These are phyloP conservation scores for Corynascus novoguineensis DNA, from an alignment of 495 filamentous ascomycete genomes.

Conservation along the genomic window DNA sequence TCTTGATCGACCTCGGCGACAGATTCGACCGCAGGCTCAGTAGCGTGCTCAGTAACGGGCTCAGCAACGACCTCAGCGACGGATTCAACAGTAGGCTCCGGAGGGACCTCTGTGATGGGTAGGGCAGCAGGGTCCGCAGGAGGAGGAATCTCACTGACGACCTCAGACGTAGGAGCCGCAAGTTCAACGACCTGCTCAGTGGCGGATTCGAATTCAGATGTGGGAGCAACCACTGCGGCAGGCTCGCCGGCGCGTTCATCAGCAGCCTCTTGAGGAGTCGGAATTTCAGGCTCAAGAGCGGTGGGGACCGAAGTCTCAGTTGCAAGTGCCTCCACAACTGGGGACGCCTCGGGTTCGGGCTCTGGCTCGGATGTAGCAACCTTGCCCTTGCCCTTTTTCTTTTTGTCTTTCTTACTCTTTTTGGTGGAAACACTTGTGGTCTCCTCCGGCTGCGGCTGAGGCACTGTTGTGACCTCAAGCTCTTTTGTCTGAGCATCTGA, in stretches of 20 bases:
- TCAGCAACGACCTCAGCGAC: not conserved
- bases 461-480: not conserved
- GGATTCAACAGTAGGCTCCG: not conserved
- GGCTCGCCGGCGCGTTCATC: not conserved
- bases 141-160: not conserved
- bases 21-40: not conserved
- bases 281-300: not conserved
- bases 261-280: not conserved
- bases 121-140: not conserved
- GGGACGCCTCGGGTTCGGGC: slow-evolving; percentile 14
- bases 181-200: no score
- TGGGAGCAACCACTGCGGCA: not conserved
- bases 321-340: slow-evolving; percentile 5
- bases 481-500: not conserved
- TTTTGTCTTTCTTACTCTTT: slow-evolving; percentile 28
- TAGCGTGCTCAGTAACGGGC: not conserved
- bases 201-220: not conserved
- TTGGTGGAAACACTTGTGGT: slow-evolving; percentile 6
- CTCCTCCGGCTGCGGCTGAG: not conserved
- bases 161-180: not conserved
- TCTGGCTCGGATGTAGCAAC: slow-evolving; percentile 1
- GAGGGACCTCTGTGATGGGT: not conserved
- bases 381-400: slow-evolving; percentile 19
- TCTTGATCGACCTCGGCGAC: slow-evolving; percentile 6
- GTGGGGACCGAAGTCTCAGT: not conserved